Conservation (phyloP, 768 basidiomycete species). For the Agrocybe pediades region DNA sequence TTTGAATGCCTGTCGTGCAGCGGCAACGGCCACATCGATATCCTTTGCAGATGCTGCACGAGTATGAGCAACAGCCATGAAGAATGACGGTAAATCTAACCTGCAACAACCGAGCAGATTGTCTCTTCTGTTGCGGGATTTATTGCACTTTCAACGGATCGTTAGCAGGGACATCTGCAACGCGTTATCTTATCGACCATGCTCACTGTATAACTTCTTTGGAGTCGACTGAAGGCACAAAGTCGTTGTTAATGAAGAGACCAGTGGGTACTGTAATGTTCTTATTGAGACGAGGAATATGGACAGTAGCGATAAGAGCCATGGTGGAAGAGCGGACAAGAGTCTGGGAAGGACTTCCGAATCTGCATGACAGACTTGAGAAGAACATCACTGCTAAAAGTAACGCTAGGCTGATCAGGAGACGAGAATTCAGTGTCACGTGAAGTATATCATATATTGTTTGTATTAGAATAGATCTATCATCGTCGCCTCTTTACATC, state of each 20-base stretch:
- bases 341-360: slow-evolving; percentile 18
- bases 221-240: slow-evolving; percentile 75
- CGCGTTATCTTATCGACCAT: slow-evolving; percentile 21
- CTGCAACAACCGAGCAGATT: slow-evolving; percentile 70
- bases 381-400: neutral
- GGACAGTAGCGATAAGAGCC: slow-evolving; percentile 43
- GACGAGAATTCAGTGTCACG: neutral
- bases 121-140: slow-evolving; percentile 83
- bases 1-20: slow-evolving; percentile 81
- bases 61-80: neutral
- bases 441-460: neutral
- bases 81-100: slow-evolving; percentile 26
- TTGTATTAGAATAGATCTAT: no score
- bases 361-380: slow-evolving; percentile 5
- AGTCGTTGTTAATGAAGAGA: slow-evolving; percentile 91
- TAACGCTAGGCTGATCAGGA: neutral
- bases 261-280: slow-evolving; percentile 72
- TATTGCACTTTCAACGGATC: slow-evolving; percentile 51
- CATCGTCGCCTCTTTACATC: no score
- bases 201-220: slow-evolving; percentile 64
- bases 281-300: slow-evolving; percentile 44
- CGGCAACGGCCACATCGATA: slow-evolving; percentile 81
- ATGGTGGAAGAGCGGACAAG: slow-evolving; percentile 36
- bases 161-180: slow-evolving; percentile 19
- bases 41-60: slow-evolving; percentile 65